Percentiles rank a stretch among this genome's conserved stretches.
Conservation (phyloP, 495 filamentous ascomycete genomes). For the Aspergillus leporis region DNA sequence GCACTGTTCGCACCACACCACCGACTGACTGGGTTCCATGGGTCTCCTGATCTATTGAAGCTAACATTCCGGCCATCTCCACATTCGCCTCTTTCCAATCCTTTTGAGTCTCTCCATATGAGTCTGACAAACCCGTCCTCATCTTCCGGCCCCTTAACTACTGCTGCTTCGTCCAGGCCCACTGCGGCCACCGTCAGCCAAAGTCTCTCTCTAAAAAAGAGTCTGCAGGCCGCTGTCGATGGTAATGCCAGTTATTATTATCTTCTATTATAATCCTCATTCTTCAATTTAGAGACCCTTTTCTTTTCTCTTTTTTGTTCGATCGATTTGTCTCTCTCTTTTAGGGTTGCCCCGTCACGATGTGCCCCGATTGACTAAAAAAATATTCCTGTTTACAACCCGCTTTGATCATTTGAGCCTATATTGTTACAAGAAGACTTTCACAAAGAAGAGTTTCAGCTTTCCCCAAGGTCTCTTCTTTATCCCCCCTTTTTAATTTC, state of each 20-base stretch:
- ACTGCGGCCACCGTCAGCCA: constrained; percentile 46
- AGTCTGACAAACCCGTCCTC: constrained; percentile 58
- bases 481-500: constrained; percentile 19
- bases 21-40: constrained; percentile 16
- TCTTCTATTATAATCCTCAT: constrained; percentile 18
- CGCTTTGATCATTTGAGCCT: constrained; percentile 12
- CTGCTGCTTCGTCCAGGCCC: constrained; percentile 38
- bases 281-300: constrained; percentile 19
- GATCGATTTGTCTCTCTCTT: constrained; percentile 15
- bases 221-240: constrained; percentile 75
- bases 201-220: constrained; percentile 66
- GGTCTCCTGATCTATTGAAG: constrained; percentile 22
- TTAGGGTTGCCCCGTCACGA: constrained; percentile 15
- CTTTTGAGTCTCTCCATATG: constrained; percentile 27
- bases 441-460: constrained; percentile 4
- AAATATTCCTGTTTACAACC: constrained; percentile 7
- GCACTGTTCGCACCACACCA: constrained; percentile 10
- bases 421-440: not conserved
- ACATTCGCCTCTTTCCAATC: constrained; percentile 4
- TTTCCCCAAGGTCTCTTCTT: constrained; percentile 11
- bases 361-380: constrained; percentile 22
- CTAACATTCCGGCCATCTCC: constrained; percentile 6
- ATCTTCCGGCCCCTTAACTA: constrained; percentile 52
- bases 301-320: constrained; percentile 25
- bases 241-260: constrained; percentile 52